Conservation (phyloP, 1,139 yeast genomes). For the Kluyveromyces sp. region DNA sequence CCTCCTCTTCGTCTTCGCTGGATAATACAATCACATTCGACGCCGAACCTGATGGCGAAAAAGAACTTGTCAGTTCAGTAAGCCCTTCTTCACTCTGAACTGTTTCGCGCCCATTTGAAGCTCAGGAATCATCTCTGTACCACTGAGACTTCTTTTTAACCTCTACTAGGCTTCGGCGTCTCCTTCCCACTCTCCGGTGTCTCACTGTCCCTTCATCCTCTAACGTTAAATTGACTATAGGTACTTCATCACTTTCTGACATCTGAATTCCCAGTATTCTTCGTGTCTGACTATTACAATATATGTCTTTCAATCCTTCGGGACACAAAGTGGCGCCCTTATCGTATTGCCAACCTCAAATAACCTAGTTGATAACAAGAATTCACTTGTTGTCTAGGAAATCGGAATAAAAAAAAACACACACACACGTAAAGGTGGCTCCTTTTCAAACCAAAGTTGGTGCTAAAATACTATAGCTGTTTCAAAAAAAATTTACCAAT, state of each 20-base stretch:
- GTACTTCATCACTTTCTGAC: neutral
- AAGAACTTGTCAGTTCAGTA: no score
- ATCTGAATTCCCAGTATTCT: neutral
- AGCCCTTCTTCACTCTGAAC: neutral
- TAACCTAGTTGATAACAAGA: no score
- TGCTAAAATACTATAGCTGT: no score
- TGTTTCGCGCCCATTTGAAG: neutral
- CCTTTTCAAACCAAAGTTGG: no score
- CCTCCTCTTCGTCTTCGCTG: conserved; percentile 1
- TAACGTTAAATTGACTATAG: neutral
- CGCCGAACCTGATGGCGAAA: neutral
- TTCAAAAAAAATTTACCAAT: no score
- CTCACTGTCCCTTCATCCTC: neutral
- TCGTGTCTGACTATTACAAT: no score
- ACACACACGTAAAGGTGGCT: no score
- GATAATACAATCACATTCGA: conserved; percentile 2
- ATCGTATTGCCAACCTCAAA: no score
- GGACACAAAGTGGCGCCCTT: no score
- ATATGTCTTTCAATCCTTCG: no score
- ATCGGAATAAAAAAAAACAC: no score
- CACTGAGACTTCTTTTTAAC: neutral
- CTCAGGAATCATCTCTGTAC: neutral
- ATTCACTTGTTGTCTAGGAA: no score
- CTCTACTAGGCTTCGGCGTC: neutral
- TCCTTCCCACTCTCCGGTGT: neutral